Conservation (phyloP, 176 grass and related monocot genomes). For the Avena eriantha region DNA sequence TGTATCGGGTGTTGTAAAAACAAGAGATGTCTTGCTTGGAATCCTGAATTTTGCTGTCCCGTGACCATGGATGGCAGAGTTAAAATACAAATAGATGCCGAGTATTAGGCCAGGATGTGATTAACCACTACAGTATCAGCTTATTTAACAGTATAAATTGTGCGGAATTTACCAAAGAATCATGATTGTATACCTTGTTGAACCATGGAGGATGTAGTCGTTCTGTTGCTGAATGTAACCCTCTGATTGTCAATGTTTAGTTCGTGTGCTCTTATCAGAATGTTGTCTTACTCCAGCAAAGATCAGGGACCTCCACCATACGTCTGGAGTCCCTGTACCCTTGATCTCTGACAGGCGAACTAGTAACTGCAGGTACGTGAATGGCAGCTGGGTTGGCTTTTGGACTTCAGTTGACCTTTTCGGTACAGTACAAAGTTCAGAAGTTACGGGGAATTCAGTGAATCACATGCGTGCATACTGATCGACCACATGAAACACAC, state of each 20-base stretch:
- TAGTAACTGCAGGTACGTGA: not conserved
- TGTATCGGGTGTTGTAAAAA: conserved; percentile 24
- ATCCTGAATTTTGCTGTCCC: not conserved
- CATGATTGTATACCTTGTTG: not conserved
- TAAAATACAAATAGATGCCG: not conserved
- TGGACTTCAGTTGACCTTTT: not conserved
- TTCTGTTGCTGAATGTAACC: conserved; percentile 29
- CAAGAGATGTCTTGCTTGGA: not conserved
- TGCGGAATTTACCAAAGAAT: not conserved
- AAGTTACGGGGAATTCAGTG: not conserved
- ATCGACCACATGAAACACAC: no score
- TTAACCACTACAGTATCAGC: not conserved
- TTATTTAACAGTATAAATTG: conserved; percentile 10
- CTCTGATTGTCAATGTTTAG: not conserved
- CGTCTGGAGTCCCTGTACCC: not conserved
- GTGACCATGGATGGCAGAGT: not conserved
- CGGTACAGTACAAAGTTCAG: not conserved
- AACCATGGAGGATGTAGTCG: conserved; percentile 11
- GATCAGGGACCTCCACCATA: not conserved
- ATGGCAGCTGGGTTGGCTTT: not conserved
- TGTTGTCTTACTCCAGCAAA: not conserved
- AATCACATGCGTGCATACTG: not conserved
- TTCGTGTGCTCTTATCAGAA: not conserved
- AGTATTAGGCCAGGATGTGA: not conserved
- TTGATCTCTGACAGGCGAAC: conserved; percentile 15